phyloP scores from a whole-genome alignment of 805 yeast species.

The Hanseniaspora mollemarum region DNA sequence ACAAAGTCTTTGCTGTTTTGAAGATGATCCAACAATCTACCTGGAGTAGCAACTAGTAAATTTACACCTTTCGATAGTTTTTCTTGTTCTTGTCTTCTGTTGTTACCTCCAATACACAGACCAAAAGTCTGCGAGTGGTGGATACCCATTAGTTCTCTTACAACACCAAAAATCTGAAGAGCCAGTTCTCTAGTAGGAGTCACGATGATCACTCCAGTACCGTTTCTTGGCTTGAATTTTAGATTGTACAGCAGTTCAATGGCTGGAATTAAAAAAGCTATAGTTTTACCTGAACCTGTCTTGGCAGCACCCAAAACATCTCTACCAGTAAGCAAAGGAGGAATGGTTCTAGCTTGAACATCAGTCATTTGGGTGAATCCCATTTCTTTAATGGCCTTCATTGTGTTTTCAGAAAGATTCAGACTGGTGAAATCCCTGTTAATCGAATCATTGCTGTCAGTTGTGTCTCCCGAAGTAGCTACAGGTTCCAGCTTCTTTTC shows the following conservation, averaged over 20 bases:
- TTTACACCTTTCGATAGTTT: conserved; percentile 90
- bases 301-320: conserved; percentile 99
- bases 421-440: conserved; percentile 36
- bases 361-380: conserved; percentile 87
- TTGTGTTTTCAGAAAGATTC: conserved; percentile 68
- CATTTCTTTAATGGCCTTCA: conserved; percentile 72
- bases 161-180: conserved; percentile 94
- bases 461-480: background rate
- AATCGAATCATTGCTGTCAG: conserved; percentile 6
- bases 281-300: conserved; percentile 96
- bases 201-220: conserved; percentile 91
- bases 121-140: conserved; percentile 89
- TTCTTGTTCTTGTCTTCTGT: conserved; percentile 94
- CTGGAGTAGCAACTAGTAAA: conserved; percentile 91
- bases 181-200: conserved; percentile 98
- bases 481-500: background rate
- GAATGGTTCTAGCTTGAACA: conserved; percentile 91
- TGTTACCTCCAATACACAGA: conserved; percentile 96
- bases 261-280: conserved; percentile 93
- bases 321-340: conserved; percentile 89
- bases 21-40: conserved; percentile 88
- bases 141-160: conserved; percentile 78
- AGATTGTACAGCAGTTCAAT: conserved; percentile 81
- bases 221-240: conserved; percentile 93
- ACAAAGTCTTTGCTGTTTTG: conserved; percentile 92